Conservation (phyloP, 2,329 filamentous ascomycete genomes). For the Lachnellula subtilissima region DNA sequence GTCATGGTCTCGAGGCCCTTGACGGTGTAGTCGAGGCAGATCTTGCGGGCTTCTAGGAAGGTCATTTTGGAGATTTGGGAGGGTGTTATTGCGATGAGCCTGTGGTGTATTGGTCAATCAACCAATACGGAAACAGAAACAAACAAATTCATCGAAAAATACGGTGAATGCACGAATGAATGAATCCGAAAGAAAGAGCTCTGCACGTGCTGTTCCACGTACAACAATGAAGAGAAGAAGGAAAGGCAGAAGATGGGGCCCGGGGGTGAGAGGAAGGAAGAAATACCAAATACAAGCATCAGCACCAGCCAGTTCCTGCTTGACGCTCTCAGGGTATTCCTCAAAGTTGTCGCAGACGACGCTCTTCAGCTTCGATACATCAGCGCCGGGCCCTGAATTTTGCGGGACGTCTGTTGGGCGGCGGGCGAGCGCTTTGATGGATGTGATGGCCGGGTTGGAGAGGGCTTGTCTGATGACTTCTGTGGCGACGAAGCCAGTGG, state of each 20-base stretch:
- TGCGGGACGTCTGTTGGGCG: slow-evolving; percentile 16
- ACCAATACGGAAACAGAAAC: not conserved
- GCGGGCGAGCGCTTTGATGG: slow-evolving; percentile 30
- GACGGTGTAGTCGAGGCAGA: slow-evolving; percentile 39
- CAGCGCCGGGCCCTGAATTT: not conserved
- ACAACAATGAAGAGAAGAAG: too few species aligned
- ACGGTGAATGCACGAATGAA: not conserved
- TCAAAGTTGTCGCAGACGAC: slow-evolving; percentile 32
- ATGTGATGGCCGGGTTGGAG: slow-evolving; percentile 25
- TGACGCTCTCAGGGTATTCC: slow-evolving; percentile 31
- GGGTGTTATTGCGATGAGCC: slow-evolving; percentile 42
- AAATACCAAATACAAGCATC: slow-evolving; percentile 37
- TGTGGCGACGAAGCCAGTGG: slow-evolving; percentile 33
- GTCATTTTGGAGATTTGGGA: slow-evolving; percentile 28
- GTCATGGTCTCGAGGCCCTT: slow-evolving; percentile 34
- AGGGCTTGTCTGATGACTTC: slow-evolving; percentile 35
- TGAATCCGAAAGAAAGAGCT: not conserved
- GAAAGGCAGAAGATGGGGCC: too few species aligned
- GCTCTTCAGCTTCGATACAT: slow-evolving; percentile 30
- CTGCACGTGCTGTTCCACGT: too few species aligned
- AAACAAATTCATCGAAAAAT: not conserved
- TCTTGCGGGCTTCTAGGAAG: slow-evolving; percentile 35
- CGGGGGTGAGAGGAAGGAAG: not conserved
- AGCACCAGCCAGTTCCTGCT: slow-evolving; percentile 28
- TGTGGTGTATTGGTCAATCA: not conserved